phyloP scores from a whole-genome alignment of 306 rosid species.

The Trifolium fragiferum region DNA sequence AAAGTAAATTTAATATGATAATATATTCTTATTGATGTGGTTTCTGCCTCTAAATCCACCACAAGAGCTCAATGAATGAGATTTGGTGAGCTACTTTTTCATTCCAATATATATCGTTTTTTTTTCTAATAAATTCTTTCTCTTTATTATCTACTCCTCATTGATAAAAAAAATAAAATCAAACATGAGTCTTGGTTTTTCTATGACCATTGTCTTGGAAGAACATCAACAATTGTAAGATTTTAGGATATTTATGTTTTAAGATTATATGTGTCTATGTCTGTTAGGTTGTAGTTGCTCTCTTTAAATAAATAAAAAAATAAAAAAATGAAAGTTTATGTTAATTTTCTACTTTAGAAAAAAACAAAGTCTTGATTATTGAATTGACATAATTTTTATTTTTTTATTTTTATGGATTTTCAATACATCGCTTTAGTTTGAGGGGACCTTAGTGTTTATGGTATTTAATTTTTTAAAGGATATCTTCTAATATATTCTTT shows the following conservation, averaged over 20 bases:
- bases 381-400: constrained; percentile 32
- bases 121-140: constrained; percentile 32
- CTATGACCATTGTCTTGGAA: constrained; percentile 51
- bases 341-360: constrained; percentile 29
- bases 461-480: constrained; percentile 25
- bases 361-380: constrained; percentile 36
- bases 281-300: constrained; percentile 28
- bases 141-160: constrained; percentile 19
- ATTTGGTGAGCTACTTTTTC: constrained; percentile 44
- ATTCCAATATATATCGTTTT: constrained; percentile 34
- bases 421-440: constrained; percentile 39
- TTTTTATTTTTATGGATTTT: constrained; percentile 20
- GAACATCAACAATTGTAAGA: constrained; percentile 36
- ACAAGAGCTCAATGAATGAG: constrained; percentile 25
- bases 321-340: neutral
- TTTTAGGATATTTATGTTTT: neutral
- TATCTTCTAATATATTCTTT: constrained; percentile 36
- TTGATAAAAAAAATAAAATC: neutral
- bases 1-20: constrained; percentile 17
- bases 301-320: neutral
- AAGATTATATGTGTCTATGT: neutral
- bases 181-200: constrained; percentile 34
- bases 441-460: constrained; percentile 47
- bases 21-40: constrained; percentile 28
- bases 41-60: constrained; percentile 21